Base-by-base conservation (phyloP, 164 flowering plant genomes). In the Tetrastigma voinierianum region DNA sequence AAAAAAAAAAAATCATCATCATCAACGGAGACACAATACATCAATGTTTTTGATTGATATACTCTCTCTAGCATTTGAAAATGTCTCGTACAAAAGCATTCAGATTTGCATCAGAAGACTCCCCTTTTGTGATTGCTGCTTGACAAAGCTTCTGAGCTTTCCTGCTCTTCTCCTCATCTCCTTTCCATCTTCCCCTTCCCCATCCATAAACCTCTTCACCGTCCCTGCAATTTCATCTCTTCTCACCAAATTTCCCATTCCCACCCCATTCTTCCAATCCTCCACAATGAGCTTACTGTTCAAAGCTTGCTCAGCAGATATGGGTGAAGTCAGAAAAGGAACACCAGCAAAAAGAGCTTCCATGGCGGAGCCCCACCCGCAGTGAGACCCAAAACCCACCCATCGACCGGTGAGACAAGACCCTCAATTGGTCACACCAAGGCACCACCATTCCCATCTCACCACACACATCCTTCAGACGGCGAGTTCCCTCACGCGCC, bases 351-450 rank as follows among this genome's bases (percentile, higher is more conserved):
- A 83, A 6, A 59, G 19, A 40, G 66, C 78, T 62, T 81, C 86
- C n/a, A 58, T 24, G 3, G 73, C 72, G 0, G 89, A 85, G 65
- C 78, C 83, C 82, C 84, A 85, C 14, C 88, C 84, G 23, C 88
- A 82, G 20, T 84, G 88, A 0, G 80, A 65, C 86, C 86, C 76
- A 82, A 62, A 84, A 84, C 3, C 85, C 89, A 0, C 84, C 89
- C 0, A 81, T 45, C 0, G 87, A 67, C 53, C 74, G 14, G 67
- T 85, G 88, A 15, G 61, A 66, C 68, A 85, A 45, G 47, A 85
- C 89, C 62, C 59, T 74, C 73, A 82, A 17, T 51, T 83, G 86
- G 40, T 85, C 81, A 67, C 88, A 84, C 84, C 86, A 84, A 2
- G 76, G 73, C 61, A 84, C 76, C 2, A 82, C 73, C 20, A 75